Base-by-base conservation (phyloP, 805 yeast species). In the Zygotorulaspora florentina region DNA sequence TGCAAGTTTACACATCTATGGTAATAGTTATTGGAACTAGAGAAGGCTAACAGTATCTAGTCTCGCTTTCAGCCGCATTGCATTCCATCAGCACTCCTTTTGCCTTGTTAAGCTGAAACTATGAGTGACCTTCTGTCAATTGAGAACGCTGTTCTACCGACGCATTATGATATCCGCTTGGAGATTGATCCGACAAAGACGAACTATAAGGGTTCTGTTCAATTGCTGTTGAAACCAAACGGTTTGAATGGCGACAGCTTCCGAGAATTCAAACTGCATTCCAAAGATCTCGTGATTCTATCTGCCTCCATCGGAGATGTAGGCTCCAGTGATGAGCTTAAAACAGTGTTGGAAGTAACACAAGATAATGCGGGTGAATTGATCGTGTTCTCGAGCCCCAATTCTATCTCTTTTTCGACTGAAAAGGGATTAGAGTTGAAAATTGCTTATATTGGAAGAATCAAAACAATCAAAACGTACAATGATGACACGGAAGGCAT, bases 401-500 rank as follows among this genome's bases (percentile, higher is more conserved):
- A 28, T 13, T 41, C 31, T 36, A 43, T 30, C 17, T 39, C 31
- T 6, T n/a, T 40, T 16, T 8, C 29, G 3, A 11, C 37, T 6
- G 20, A 31, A 8, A 41, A 40, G 25, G 11, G 16, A n/a, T 11
- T 48, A 11, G 29, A 34, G 9, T 30, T 68, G 29, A 37, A 41
- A 28, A 46, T 80, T 28, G 57, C 59, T 9, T 83, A 73, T 48
- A 56, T 79, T 47, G 87, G 84, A 1, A 74, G 73, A 45, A 62
- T 81, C 34, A 73, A 73, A 45, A 59, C 70, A 12, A 74, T 78
- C 40, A 68, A 72, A 48, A 76, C 85, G 0, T 77, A 67, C 55
- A 65, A 69, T 29, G 88, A 83, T 52, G 58, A 56, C 38, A 84
- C 90, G 0, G 68, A 64, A 39, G 93, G 93, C 29, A 60, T 85